Conservation (phyloP, 805 yeast genomes). For the Clavispora fructus region DNA sequence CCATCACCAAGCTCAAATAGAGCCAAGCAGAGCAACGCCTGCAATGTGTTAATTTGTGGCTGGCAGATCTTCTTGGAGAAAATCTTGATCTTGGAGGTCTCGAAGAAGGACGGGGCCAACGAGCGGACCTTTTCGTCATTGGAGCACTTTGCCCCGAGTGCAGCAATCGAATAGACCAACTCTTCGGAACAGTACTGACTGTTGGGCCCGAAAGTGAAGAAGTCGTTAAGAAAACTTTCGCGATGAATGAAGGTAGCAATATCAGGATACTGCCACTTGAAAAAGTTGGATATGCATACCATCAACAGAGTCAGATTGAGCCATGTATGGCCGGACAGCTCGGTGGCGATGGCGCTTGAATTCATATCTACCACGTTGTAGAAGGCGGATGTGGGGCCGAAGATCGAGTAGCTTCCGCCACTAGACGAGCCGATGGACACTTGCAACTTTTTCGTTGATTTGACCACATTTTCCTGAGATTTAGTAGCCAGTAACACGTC, state of each 20-base stretch:
- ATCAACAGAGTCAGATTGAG: conserved; percentile 8
- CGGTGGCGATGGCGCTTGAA: conserved; percentile 2
- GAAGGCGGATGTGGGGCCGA: conserved; percentile 16
- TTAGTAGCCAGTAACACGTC: neutral
- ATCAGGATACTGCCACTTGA: conserved; percentile 16
- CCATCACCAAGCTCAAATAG: conserved; percentile 17
- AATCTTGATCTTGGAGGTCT: conserved; percentile 10
- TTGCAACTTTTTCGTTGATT: conserved; percentile 7
- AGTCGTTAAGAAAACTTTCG: conserved; percentile 15
- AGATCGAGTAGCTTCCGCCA: conserved; percentile 13
- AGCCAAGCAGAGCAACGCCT: conserved; percentile 15
- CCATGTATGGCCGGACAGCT: conserved; percentile 4
- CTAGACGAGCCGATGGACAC: conserved; percentile 13
- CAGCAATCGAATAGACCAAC: conserved; percentile 16
- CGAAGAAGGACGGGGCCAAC: conserved; percentile 11
- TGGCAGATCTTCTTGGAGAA: conserved; percentile 9
- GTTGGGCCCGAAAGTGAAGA: conserved; percentile 6
- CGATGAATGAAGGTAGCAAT: conserved; percentile 15
- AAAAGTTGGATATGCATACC: conserved; percentile 9
- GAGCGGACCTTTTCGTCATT: conserved; percentile 3
- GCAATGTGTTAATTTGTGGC: conserved; percentile 14
- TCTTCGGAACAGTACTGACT: conserved; percentile 14
- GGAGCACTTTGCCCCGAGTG: conserved; percentile 15
- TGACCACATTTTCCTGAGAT: conserved; percentile 1
- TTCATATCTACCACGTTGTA: conserved; percentile 11